Base-by-base conservation (phyloP, 2,329 filamentous ascomycete species). In the Cercospora sesami region DNA sequence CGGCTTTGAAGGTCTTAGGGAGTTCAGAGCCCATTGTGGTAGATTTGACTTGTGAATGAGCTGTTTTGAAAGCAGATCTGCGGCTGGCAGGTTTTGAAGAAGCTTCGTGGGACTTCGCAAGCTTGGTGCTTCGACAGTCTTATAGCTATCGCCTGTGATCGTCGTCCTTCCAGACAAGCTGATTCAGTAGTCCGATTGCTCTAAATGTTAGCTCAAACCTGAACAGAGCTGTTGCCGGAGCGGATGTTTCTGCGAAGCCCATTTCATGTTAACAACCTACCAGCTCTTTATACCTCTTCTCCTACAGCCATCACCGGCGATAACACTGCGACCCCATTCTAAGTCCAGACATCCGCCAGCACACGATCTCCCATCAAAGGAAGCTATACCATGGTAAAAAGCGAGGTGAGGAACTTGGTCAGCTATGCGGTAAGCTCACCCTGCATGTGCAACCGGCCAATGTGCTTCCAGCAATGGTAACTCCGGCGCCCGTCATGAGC, bases 1-100 rank as follows among this genome's bases (percentile, higher is more conserved):
- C 89, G 4, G 87, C 89, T 77, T 89, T 90, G 83, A 86, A 91
- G 9, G 87, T 88, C 72, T 88, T 86, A 7, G 90, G 90, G 9
- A 76, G 64, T 4, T 63, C 28, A n/a, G 70, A 72, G 57, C 60
- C 61, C 69, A 67, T 71, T 58, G 26, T 58, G 53, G 9, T 18
- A 31, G 23, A 14, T 31, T 31, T n/a, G 53, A 18, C 23, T 48
- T 23, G n/a, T 12, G n/a, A 6, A 6, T 14, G 10, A 23, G 18
- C 2, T 51, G 45, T 2, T 51, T 51, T 12, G 53, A 9, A 57
- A 14, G 14, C 16, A 21, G 16, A 16, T 58, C n/a, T 58, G 14
- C 53, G 21, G 3, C 53, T 9, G 30, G 7, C 16, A n/a, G 23
- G 21, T 31, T 0, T 12, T 21, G 53, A 7, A 58, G n/a, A 7